Conservation (phyloP, 176 grass and related monocot species). For the Aegilops speltoides region DNA sequence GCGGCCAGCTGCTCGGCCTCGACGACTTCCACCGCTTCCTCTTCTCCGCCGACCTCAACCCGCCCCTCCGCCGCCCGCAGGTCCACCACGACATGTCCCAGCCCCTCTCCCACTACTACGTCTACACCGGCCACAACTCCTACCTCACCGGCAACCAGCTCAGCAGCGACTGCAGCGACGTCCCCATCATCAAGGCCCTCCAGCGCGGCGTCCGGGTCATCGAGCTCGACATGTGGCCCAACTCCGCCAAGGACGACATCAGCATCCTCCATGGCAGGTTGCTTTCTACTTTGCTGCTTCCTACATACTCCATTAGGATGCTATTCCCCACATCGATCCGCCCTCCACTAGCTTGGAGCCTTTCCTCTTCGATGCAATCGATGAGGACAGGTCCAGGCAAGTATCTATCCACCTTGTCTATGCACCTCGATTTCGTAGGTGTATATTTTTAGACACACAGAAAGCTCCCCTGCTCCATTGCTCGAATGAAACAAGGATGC, state of each 20-base stretch:
- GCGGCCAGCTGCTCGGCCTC: constrained; percentile 34
- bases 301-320: no score
- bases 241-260: constrained; percentile 75
- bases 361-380: neutral
- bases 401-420: no score
- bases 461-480: no score
- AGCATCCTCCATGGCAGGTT: constrained; percentile 82
- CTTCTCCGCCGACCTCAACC: constrained; percentile 81
- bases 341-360: neutral
- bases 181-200: constrained; percentile 84
- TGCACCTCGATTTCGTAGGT: no score
- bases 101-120: constrained; percentile 90
- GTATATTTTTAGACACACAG: no score
- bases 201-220: constrained; percentile 87
- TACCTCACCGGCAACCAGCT: constrained; percentile 99
- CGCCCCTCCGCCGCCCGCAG: constrained; percentile 25
- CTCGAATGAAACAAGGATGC: no score
- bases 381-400: neutral
- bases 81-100: constrained; percentile 85
- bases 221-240: constrained; percentile 97
- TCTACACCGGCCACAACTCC: constrained; percentile 97
- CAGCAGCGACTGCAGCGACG: constrained; percentile 92
- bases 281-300: neutral
- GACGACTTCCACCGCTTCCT: constrained; percentile 96
- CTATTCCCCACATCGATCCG: neutral